A percentile compares a stretch with the other conserved stretches of the same genome.
Conservation (phyloP, 345 rosid genomes). For the Bruguiera sexangula region DNA sequence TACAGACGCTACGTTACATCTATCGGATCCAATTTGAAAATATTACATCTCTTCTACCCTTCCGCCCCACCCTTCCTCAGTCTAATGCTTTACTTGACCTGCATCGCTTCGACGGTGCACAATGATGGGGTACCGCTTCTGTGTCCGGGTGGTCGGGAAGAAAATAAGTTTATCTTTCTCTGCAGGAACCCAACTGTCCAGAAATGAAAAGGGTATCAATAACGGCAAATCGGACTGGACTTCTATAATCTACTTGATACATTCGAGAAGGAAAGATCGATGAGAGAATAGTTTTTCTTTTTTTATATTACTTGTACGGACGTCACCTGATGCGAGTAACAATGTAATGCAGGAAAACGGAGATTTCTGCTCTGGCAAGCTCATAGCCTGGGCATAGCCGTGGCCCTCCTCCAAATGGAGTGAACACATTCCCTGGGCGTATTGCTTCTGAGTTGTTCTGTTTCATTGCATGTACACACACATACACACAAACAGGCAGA, state of each 20-base stretch:
- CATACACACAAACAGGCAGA: no score
- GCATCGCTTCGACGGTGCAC: constrained; percentile 42
- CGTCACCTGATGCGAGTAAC: constrained; percentile 31
- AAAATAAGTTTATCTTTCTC: constrained; percentile 81
- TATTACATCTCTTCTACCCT: constrained; percentile 2
- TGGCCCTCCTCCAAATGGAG: constrained; percentile 37
- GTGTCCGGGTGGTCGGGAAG: constrained; percentile 94
- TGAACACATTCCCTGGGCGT: constrained; percentile 30
- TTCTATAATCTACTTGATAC: no score
- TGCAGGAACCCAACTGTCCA: constrained; percentile 75
- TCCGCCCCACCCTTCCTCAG: no score
- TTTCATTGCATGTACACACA: neutral
- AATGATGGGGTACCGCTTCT: constrained; percentile 79
- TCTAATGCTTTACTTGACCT: constrained; percentile 5
- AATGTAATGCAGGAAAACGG: constrained; percentile 29
- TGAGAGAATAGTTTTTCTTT: no score
- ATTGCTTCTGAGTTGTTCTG: constrained; percentile 49
- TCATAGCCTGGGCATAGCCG: constrained; percentile 37
- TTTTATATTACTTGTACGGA: neutral
- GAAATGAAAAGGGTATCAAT: neutral
- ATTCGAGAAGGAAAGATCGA: no score
- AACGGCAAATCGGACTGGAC: neutral
- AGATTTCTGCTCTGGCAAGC: constrained; percentile 33
- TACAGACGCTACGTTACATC: constrained; percentile 6
- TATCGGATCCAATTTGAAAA: neutral